Conservation (phyloP, 2,329 filamentous ascomycete species). For the Neurospora sp. region DNA sequence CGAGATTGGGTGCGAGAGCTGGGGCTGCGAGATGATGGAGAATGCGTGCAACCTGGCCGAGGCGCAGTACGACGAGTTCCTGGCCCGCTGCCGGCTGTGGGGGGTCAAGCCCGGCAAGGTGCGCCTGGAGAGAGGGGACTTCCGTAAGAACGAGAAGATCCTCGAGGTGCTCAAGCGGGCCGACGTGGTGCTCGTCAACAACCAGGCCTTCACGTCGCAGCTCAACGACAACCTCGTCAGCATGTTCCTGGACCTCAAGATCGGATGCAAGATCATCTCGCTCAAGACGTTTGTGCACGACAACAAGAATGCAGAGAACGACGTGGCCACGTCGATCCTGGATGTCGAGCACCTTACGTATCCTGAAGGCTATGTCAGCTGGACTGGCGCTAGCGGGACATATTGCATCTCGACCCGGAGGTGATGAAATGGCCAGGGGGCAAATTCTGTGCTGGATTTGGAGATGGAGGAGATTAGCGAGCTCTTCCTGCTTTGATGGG, state of each 20-base stretch:
- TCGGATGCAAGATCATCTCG: constrained; percentile 81
- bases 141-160: constrained; percentile 64
- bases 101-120: constrained; percentile 72
- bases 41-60: constrained; percentile 78
- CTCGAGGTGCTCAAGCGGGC: constrained; percentile 67
- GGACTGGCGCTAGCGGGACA: constrained; percentile 73
- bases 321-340: constrained; percentile 74
- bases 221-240: constrained; percentile 78
- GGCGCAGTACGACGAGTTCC: constrained; percentile 73
- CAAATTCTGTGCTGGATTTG: neutral
- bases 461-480: neutral
- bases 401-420: constrained; percentile 87
- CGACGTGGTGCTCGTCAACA: constrained; percentile 96
- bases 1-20: constrained; percentile 87
- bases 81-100: constrained; percentile 80
- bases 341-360: constrained; percentile 58
- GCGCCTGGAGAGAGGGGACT: constrained; percentile 75
- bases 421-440: constrained; percentile 17
- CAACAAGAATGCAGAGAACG: constrained; percentile 65
- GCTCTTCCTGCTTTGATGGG: neutral
- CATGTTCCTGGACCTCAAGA: constrained; percentile 88
- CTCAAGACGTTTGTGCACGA: constrained; percentile 84
- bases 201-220: constrained; percentile 85
- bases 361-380: constrained; percentile 72
- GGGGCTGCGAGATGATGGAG: constrained; percentile 94